Conservation (phyloP, 2,329 filamentous ascomycete genomes). For the Dryadomyces quercus-mongolicae region DNA sequence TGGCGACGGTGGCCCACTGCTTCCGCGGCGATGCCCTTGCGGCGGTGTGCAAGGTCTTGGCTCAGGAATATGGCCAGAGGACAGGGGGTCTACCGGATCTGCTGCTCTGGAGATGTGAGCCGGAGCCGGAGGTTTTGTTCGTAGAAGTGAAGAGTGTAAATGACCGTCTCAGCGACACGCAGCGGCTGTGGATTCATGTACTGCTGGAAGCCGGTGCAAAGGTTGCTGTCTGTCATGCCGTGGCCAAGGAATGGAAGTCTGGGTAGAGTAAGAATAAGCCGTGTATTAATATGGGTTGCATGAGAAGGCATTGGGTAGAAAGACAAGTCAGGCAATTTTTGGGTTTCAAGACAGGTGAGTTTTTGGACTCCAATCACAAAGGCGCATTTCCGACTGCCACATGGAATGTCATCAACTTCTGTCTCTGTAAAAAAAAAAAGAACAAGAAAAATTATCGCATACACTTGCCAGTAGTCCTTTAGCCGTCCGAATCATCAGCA, state of each 20-base stretch:
- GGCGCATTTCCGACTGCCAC: too few relatives aligned
- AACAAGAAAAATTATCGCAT: too few relatives aligned
- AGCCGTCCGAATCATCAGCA: too few relatives aligned
- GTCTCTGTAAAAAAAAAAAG: too few relatives aligned
- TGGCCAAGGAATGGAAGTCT: conserved; percentile 12
- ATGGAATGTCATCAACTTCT: too few relatives aligned
- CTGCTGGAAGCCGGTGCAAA: conserved; percentile 71
- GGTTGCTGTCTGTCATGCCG: conserved; percentile 67
- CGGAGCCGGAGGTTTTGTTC: conserved; percentile 43
- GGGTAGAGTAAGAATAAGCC: not conserved
- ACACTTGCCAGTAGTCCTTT: too few relatives aligned
- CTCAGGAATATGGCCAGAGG: conserved; percentile 81
- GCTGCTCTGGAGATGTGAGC: conserved; percentile 61
- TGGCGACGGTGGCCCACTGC: conserved; percentile 66
- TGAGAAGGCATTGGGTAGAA: too few relatives aligned
- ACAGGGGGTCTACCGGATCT: conserved; percentile 86
- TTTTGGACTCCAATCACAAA: too few relatives aligned
- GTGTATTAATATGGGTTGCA: not conserved
- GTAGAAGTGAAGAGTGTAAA: conserved; percentile 74
- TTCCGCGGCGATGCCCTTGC: conserved; percentile 74
- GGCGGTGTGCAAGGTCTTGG: conserved; percentile 82
- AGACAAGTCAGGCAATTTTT: too few relatives aligned
- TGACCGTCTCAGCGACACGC: conserved; percentile 89
- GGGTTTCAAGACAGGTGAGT: too few relatives aligned
- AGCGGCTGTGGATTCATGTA: conserved; percentile 94